These are phyloP conservation scores for Tribonema minus DNA, from an alignment of 108 stramenopile species.

Conservation along the genomic window DNA sequence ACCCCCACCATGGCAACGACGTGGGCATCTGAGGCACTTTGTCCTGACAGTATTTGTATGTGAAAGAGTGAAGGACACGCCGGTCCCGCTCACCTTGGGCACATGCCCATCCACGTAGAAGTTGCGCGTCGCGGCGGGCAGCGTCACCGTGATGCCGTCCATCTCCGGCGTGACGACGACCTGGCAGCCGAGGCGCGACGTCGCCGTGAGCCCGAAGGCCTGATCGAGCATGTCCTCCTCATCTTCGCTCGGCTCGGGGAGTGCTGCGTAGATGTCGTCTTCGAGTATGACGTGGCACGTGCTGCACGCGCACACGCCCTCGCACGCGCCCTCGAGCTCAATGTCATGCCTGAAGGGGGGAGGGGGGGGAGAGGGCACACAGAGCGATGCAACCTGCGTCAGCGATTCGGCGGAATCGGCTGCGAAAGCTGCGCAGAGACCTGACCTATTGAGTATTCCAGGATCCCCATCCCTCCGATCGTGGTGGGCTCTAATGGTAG, in stretches of 20 bases:
- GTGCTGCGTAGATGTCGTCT: slow-evolving; percentile 68
- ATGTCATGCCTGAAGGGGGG: slow-evolving; percentile 4
- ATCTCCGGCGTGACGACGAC: slow-evolving; percentile 71
- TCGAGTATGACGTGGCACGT: slow-evolving; percentile 94
- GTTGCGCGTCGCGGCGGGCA: slow-evolving; percentile 87
- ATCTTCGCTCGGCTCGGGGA: slow-evolving; percentile 65
- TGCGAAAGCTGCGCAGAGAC: no score
- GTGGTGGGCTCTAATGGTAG: no score
- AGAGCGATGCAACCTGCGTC: no score
- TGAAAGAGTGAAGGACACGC: no score
- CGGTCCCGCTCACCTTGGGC: no score
- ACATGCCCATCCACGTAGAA: slow-evolving; percentile 99
- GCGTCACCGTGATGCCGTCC: slow-evolving; percentile 81
- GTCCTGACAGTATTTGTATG: no score
- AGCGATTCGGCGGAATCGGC: no score
- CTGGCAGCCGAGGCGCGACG: slow-evolving; percentile 90
- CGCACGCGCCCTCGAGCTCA: slow-evolving; percentile 76
- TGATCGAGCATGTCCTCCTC: slow-evolving; percentile 94
- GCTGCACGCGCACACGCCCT: slow-evolving; percentile 91
- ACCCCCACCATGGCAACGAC: no score
- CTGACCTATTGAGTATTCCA: no score
- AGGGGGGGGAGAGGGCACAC: no score
- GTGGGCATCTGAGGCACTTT: no score
- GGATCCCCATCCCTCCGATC: no score
- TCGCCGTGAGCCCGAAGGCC: slow-evolving; percentile 85